Evolutionary conservation across 2,329 filamentous ascomycete genomes (phyloP).

Genomic region (Rugonectria rugulosa): DNA sequence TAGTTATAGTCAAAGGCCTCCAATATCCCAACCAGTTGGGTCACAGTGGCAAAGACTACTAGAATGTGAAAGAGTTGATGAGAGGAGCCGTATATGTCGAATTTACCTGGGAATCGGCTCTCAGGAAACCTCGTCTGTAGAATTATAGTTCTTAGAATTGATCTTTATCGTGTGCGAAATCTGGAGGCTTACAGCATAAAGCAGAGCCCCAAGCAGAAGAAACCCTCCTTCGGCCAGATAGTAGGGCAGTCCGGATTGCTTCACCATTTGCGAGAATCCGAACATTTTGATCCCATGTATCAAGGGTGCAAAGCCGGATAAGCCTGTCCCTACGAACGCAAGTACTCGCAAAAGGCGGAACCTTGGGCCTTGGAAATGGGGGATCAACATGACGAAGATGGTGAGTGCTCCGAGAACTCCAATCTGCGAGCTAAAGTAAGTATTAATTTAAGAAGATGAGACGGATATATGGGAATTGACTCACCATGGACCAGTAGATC

Average conservation of each 20-base stretch:
- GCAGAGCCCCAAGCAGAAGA: constrained; percentile 63
- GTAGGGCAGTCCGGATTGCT: constrained; percentile 18
- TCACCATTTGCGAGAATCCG: constrained; percentile 24
- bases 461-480: too few species aligned
- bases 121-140: constrained; percentile 76
- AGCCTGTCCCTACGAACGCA: constrained; percentile 19
- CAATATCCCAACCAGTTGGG: not conserved
- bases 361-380: constrained; percentile 18
- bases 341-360: constrained; percentile 24
- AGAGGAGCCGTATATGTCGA: constrained; percentile 86
- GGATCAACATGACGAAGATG: constrained; percentile 20
- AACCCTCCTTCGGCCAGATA: constrained; percentile 28
- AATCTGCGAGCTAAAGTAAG: too few species aligned
- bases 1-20: not conserved
- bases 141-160: constrained; percentile 2
- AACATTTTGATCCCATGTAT: constrained; percentile 24
- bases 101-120: constrained; percentile 73
- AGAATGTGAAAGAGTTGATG: constrained; percentile 89
- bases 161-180: not conserved
- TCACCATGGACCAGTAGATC: constrained; percentile 25
- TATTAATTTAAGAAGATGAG: too few species aligned
- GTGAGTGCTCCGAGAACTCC: constrained; percentile 13
- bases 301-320: constrained; percentile 24
- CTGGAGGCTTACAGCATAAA: constrained; percentile 73
- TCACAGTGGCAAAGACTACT: constrained; percentile 21